Conservation (phyloP, 2,329 filamentous ascomycete species). For the Monosporascus sp. region DNA sequence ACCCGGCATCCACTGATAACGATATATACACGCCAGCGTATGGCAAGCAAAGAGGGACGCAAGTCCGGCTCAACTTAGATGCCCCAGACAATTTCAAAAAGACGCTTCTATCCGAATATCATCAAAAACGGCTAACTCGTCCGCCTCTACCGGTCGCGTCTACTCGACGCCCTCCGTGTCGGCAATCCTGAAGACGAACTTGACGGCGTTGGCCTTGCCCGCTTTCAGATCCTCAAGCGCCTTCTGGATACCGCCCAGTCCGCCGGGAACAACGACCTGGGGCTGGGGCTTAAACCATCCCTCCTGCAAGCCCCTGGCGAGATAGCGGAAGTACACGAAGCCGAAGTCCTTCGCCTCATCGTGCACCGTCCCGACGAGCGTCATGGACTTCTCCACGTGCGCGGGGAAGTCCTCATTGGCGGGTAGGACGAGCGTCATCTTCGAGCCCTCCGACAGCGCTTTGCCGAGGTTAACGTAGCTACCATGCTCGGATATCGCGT, state of each 20-base stretch:
- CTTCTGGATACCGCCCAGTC: slow-evolving; percentile 28
- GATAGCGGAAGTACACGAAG: slow-evolving; percentile 29
- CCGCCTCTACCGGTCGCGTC: background rate
- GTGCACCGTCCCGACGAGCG: slow-evolving; percentile 17
- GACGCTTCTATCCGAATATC: background rate
- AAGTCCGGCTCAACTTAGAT: background rate
- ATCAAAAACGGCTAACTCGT: background rate
- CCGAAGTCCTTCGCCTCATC: slow-evolving; percentile 20
- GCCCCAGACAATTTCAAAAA: background rate
- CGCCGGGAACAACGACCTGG: slow-evolving; percentile 26
- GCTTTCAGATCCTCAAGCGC: slow-evolving; percentile 29
- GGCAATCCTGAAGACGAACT: slow-evolving; percentile 35
- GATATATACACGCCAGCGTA: too few relatives aligned
- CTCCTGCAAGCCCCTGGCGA: slow-evolving; percentile 28
- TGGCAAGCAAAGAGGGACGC: background rate
- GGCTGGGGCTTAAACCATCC: slow-evolving; percentile 37
- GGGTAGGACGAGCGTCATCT: slow-evolving; percentile 33
- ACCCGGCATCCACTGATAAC: too few relatives aligned
- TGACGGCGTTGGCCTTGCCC: slow-evolving; percentile 35
- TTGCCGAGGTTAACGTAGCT: slow-evolving; percentile 38
- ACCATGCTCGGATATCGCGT: slow-evolving; percentile 51
- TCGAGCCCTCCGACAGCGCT: slow-evolving; percentile 33
- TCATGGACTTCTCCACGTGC: slow-evolving; percentile 11
- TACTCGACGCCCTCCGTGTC: slow-evolving; percentile 20
- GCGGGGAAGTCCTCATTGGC: slow-evolving; percentile 24